These are phyloP conservation scores for Exutisphaerella laricina DNA, from an alignment of 2,329 filamentous ascomycete genomes.

Conservation along the genomic window DNA sequence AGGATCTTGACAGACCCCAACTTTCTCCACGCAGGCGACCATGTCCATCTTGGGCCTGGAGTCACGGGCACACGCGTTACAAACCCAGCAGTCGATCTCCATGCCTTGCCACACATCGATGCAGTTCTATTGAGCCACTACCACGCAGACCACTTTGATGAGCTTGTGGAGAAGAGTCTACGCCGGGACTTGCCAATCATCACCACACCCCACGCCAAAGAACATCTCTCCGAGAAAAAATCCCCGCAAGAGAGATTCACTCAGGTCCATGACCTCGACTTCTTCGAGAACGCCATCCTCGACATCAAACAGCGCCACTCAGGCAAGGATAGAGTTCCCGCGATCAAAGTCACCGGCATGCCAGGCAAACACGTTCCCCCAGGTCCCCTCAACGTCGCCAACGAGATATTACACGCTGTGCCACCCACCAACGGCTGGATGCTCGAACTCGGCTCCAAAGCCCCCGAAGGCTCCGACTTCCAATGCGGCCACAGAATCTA, in stretches of 20 bases:
- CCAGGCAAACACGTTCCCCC: conserved; percentile 59
- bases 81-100: conserved; percentile 56
- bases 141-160: conserved; percentile 56
- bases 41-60: conserved; percentile 61
- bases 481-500: conserved; percentile 51
- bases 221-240: conserved; percentile 44
- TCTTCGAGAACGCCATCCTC: conserved; percentile 50
- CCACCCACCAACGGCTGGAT: conserved; percentile 65
- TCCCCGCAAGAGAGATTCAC: conserved; percentile 48
- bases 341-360: conserved; percentile 56
- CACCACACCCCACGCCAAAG: conserved; percentile 57
- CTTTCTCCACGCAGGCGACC: conserved; percentile 60
- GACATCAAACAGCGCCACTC: conserved; percentile 31
- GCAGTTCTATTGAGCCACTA: conserved; percentile 59
- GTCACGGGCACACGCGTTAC: conserved; percentile 52
- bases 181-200: conserved; percentile 56
- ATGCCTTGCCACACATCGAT: conserved; percentile 56
- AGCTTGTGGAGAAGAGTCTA: conserved; percentile 47
- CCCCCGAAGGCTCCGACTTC: conserved; percentile 29
- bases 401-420: conserved; percentile 48
- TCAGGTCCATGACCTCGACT: conserved; percentile 51
- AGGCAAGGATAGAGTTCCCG: conserved; percentile 30
- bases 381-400: conserved; percentile 40
- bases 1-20: conserved; percentile 56
- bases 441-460: conserved; percentile 53